Evolutionary conservation across 2,329 filamentous ascomycete species (phyloP).

Genomic region (Diaporthe humulicola): DNA sequence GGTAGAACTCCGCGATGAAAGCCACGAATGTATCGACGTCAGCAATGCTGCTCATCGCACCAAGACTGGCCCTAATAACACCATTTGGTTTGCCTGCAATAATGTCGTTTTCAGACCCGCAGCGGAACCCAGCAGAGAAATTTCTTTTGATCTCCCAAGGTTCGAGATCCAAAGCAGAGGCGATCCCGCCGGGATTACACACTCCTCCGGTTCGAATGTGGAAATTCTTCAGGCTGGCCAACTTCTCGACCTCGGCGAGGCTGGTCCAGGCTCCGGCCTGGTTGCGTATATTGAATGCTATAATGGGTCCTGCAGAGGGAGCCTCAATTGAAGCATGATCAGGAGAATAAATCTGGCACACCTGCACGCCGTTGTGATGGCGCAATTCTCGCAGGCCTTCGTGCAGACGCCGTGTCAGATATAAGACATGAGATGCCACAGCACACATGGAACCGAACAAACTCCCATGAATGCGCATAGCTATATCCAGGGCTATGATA

Average conservation of each 20-base stretch:
- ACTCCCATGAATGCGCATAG: conserved; percentile 75
- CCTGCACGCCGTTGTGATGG: conserved; percentile 76
- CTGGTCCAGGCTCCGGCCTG: conserved; percentile 80
- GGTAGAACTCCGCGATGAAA: conserved; percentile 80
- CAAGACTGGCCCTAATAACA: conserved; percentile 86
- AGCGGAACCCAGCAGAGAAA: conserved; percentile 87
- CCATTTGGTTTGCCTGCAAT: conserved; percentile 89
- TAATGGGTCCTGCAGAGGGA: conserved; percentile 75
- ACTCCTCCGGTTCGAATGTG: conserved; percentile 90
- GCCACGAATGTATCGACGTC: conserved; percentile 81
- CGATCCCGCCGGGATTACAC: conserved; percentile 92
- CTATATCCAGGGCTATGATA: conserved; percentile 85
- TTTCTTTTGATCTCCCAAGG: conserved; percentile 88
- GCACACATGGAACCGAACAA: conserved; percentile 80
- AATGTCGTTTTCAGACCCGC: conserved; percentile 85
- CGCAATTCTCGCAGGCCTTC: conserved; percentile 68
- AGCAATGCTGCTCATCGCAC: conserved; percentile 85
- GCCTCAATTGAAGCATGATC: conserved; percentile 41
- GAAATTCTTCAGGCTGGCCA: conserved; percentile 82
- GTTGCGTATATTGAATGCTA: conserved; percentile 87
- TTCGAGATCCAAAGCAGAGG: conserved; percentile 77
- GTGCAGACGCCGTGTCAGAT: conserved; percentile 72
- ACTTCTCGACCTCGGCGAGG: conserved; percentile 87
- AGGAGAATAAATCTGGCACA: conserved; percentile 76
- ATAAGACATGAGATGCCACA: conserved; percentile 79